These are phyloP conservation scores for Alternaria longipes DNA, from an alignment of 2,329 filamentous ascomycete genomes.

Conservation along the genomic window DNA sequence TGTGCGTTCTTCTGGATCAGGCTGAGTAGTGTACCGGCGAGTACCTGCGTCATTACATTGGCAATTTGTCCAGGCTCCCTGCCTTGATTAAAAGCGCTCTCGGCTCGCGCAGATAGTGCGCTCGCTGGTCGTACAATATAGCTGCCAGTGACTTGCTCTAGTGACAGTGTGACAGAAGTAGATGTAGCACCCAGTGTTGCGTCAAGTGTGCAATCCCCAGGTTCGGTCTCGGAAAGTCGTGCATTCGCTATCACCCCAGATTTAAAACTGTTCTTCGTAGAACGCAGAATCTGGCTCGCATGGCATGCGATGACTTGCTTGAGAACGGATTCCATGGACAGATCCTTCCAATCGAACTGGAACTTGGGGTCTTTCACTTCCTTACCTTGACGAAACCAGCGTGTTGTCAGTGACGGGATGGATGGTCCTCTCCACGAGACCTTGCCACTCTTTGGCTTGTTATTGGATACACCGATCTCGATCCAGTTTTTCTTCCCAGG, in stretches of 20 bases:
- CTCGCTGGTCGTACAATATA: constrained; percentile 72
- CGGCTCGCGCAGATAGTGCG: constrained; percentile 58
- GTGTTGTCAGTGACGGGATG: constrained; percentile 62
- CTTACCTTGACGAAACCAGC: constrained; percentile 87
- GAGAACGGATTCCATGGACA: constrained; percentile 79
- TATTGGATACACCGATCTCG: constrained; percentile 81
- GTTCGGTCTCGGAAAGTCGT: constrained; percentile 67
- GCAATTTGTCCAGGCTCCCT: constrained; percentile 68
- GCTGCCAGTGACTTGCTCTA: constrained; percentile 82
- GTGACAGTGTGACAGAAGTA: constrained; percentile 65
- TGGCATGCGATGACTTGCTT: constrained; percentile 79
- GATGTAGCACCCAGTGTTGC: constrained; percentile 74
- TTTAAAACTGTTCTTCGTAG: constrained; percentile 64
- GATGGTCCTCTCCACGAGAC: constrained; percentile 46
- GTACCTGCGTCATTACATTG: constrained; percentile 66
- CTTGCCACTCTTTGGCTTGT: constrained; percentile 53
- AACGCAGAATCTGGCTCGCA: constrained; percentile 73
- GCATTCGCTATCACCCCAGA: constrained; percentile 68
- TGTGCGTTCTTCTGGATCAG: constrained; percentile 68
- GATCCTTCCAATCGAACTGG: constrained; percentile 68
- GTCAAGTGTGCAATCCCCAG: constrained; percentile 72
- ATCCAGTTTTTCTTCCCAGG: constrained; percentile 86
- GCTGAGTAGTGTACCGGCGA: constrained; percentile 69
- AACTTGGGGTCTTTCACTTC: constrained; percentile 76
- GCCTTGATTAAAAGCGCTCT: constrained; percentile 70